Evolutionary conservation across 2,329 filamentous ascomycete species (phyloP), one percentile per base, ranked within the genome.

Genomic region (Ophiognomonia clavigignenti-juglandacearum): DNA sequence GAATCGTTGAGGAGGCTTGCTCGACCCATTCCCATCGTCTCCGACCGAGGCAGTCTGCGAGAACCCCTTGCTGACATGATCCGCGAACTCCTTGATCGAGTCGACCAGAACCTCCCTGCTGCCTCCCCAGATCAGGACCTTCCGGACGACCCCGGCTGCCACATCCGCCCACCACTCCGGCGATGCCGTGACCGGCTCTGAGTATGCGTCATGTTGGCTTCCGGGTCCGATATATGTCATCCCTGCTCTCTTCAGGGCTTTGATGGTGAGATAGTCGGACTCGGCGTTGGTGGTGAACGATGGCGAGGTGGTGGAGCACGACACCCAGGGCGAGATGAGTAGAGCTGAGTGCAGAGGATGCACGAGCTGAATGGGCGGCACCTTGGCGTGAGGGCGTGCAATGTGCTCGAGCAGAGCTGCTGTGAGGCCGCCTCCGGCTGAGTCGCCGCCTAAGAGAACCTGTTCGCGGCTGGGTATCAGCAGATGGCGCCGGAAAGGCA

Each of bases 361-460:
- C 16, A 19, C 22, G 5, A 46, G 37, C 20, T 26, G 19, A 6
- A 46, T 29, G 6, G 44, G 13, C 8, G 44, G 44, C 2, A 24
- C 37, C 19, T 41, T 20, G 0, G 57, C 49, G 34, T 62, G 60
- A 1, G 65, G 64, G n/a, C 61, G 59, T 3, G 64, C 32, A 4
- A 67, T 37, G 31, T 68, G 65, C 7, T 58, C 48, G 8, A 67
- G 47, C 7, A 68, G 39, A 44, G 64, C 61, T 11, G 56, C 52
- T 1, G 61, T 57, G 26, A 69, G 40, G 47, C 68, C 66, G 0
- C 60, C 66, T 9, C 66, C 66, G 0, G 65, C 65, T 8, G 65
- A 68, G 45, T 69, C 66, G 5, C 64, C 64, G 2, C 65, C 66
- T 10, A 68, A 43, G 35, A 66, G 49, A 13, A 69, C 55, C 40